phyloP scores from a whole-genome alignment of 1,139 yeast species.

The Hyphopichia fennica region DNA sequence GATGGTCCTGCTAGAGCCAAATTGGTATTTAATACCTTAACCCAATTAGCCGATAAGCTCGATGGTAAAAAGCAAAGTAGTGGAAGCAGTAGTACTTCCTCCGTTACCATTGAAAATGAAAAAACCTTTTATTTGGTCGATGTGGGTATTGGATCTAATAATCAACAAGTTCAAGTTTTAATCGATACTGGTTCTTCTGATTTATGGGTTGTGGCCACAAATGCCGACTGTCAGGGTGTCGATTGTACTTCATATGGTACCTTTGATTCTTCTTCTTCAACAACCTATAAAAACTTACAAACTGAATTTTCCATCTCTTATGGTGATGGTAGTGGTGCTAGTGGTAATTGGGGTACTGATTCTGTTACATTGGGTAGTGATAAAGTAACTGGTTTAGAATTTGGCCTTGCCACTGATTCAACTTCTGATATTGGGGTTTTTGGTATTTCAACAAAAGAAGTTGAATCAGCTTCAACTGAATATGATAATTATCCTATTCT shows the following conservation, averaged over 20 bases:
- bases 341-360: slow-evolving; percentile 65
- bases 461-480: slow-evolving; percentile 1
- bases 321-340: slow-evolving; percentile 29
- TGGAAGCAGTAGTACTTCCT: not conserved
- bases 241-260: slow-evolving; percentile 6
- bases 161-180: slow-evolving; percentile 4
- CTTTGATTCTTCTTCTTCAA: slow-evolving; percentile 10
- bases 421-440: slow-evolving; percentile 45
- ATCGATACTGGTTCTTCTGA: slow-evolving; percentile 28
- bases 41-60: too few species aligned
- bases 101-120: slow-evolving; percentile 2
- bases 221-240: slow-evolving; percentile 14
- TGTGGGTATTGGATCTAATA: slow-evolving; percentile 7
- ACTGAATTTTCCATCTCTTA: slow-evolving; percentile 7
- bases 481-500: slow-evolving; percentile 1
- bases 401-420: slow-evolving; percentile 49
- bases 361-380: slow-evolving; percentile 32
- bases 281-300: slow-evolving; percentile 9
- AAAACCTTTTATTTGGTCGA: slow-evolving; percentile 1
- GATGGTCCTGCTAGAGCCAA: not conserved
- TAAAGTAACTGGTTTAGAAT: slow-evolving; percentile 37
- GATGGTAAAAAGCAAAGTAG: too few species aligned
- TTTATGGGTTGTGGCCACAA: slow-evolving; percentile 29
- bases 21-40: not conserved
- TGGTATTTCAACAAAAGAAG: slow-evolving; percentile 32